These are phyloP conservation scores for Alternaria ventricosa DNA, from an alignment of 2,329 filamentous ascomycete species.

Conservation along the genomic window DNA sequence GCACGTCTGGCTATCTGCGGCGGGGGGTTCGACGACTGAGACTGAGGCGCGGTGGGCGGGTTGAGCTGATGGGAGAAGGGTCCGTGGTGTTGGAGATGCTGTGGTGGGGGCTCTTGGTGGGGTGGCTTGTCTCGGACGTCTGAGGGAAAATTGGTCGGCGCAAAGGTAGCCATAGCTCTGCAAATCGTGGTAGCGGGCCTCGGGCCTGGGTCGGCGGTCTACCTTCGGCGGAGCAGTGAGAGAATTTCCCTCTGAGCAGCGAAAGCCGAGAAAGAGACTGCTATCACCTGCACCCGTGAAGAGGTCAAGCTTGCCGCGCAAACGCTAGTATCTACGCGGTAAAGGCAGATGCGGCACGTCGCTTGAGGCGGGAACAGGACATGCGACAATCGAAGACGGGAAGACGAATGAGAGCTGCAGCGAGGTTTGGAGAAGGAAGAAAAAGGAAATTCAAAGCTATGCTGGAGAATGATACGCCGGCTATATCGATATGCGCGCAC, in stretches of 20 bases:
- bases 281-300: slow-evolving; percentile 21
- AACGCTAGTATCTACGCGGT: slow-evolving; percentile 27
- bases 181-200: slow-evolving; percentile 6
- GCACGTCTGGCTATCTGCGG: slow-evolving; percentile 35
- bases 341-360: slow-evolving; percentile 21
- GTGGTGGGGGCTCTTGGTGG: slow-evolving; percentile 43
- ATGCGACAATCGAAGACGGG: slow-evolving; percentile 9
- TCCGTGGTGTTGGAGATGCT: slow-evolving; percentile 27
- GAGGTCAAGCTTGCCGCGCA: slow-evolving; percentile 11
- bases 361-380: slow-evolving; percentile 22
- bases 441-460: neutral
- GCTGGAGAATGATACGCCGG: slow-evolving; percentile 8
- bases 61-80: slow-evolving; percentile 38
- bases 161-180: slow-evolving; percentile 39
- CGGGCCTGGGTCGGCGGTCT: slow-evolving; percentile 7
- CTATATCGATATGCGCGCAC: slow-evolving; percentile 2
- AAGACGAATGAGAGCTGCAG: slow-evolving; percentile 13
- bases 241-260: slow-evolving; percentile 9
- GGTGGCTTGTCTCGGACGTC: slow-evolving; percentile 34
- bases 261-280: slow-evolving; percentile 23
- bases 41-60: slow-evolving; percentile 24
- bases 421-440: neutral
- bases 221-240: slow-evolving; percentile 4
- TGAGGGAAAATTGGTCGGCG: slow-evolving; percentile 24
- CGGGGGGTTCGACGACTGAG: slow-evolving; percentile 26